Evolutionary conservation across 2,329 filamentous ascomycete species (phyloP).

Genomic region (Drechmeria coniospora): DNA sequence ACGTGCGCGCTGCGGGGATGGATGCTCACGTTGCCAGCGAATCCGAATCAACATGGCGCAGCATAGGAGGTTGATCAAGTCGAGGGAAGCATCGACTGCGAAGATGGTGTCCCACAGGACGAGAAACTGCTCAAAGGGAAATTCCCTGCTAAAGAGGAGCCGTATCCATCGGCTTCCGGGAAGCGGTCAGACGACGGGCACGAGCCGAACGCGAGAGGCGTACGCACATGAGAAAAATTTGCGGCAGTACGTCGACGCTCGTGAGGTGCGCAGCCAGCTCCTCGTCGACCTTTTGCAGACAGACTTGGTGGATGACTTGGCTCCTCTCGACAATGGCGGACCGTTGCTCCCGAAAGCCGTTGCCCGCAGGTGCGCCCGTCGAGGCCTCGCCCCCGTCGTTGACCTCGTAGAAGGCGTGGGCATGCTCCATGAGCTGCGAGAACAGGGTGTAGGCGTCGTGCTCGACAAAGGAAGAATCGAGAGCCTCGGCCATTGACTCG

Average conservation of each 20-base stretch:
- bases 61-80: conserved; percentile 80
- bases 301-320: conserved; percentile 70
- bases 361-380: conserved; percentile 6
- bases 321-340: conserved; percentile 67
- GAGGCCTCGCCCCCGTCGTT: conserved; percentile 7
- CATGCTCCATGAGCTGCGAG: conserved; percentile 71
- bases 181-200: conserved; percentile 1
- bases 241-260: conserved; percentile 77
- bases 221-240: conserved; percentile 82
- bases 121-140: conserved; percentile 72
- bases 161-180: conserved; percentile 69
- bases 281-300: conserved; percentile 66
- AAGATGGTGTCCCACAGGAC: conserved; percentile 85
- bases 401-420: conserved; percentile 76
- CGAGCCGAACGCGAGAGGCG: conserved; percentile 1
- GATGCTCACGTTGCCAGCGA: conserved; percentile 63
- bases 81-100: conserved; percentile 64
- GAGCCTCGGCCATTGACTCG: conserved; percentile 43
- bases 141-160: conserved; percentile 83
- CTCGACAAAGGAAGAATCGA: conserved; percentile 64
- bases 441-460: conserved; percentile 86
- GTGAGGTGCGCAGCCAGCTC: conserved; percentile 68
- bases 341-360: conserved; percentile 19
- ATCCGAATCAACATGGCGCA: conserved; percentile 87
- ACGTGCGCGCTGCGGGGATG: neutral